Evolutionary conservation across 768 basidiomycete genomes (phyloP).

Genomic region (Paxillus involutus): DNA sequence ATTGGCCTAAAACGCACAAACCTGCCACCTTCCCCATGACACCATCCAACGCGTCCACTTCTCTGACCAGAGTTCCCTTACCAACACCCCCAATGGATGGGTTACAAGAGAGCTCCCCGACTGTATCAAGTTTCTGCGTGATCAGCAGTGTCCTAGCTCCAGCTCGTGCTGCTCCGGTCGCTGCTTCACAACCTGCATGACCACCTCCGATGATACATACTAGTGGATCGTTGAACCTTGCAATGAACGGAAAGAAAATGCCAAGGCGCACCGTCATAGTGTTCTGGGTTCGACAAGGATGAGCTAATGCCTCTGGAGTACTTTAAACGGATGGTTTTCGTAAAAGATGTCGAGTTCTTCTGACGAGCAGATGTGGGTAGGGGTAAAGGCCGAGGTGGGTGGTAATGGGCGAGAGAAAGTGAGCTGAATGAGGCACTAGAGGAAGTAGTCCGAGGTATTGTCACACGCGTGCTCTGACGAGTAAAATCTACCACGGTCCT

Average conservation of each 20-base stretch:
- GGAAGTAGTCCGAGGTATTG: not conserved
- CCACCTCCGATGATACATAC: conserved; percentile 91
- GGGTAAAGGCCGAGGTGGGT: not conserved
- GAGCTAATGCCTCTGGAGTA: conserved; percentile 1
- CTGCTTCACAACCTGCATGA: conserved; percentile 92
- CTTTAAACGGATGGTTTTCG: not conserved
- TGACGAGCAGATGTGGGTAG: not conserved
- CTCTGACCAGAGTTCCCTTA: conserved; percentile 88
- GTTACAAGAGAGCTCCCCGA: conserved; percentile 88
- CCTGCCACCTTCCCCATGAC: conserved; percentile 83
- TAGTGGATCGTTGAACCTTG: conserved; percentile 40
- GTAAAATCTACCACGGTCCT: not conserved
- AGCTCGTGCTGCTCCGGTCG: conserved; percentile 79
- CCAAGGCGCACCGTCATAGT: conserved; percentile 25
- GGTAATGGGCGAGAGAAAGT: not conserved
- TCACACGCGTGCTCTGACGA: conserved; percentile 4
- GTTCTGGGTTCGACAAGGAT: not conserved
- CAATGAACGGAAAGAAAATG: conserved; percentile 28
- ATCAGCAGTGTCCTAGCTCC: conserved; percentile 80
- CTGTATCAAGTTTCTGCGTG: conserved; percentile 78
- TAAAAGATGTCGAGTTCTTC: not conserved
- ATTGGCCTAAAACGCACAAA: conserved; percentile 29
- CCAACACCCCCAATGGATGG: conserved; percentile 92
- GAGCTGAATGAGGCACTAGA: not conserved
- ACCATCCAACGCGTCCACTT: conserved; percentile 89